phyloP scores from a whole-genome alignment of 306 rosid species.

The Geum urbanum region DNA sequence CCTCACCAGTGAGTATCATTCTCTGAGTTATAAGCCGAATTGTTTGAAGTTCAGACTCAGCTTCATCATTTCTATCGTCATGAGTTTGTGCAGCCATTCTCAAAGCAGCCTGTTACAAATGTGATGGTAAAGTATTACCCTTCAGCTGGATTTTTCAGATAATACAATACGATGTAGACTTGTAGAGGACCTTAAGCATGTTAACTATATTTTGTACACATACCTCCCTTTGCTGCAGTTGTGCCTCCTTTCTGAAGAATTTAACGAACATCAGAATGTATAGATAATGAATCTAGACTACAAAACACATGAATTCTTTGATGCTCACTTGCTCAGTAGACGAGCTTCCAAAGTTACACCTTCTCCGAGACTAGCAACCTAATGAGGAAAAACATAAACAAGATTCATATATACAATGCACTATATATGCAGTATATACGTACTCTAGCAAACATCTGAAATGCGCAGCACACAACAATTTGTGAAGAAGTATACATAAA shows the following conservation, averaged over 20 bases:
- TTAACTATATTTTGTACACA: slow-evolving; percentile 11
- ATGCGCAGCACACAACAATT: not conserved
- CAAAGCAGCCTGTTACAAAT: slow-evolving; percentile 64
- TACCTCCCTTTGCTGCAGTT: slow-evolving; percentile 93
- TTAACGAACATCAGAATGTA: slow-evolving; percentile 37
- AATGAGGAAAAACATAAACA: not conserved
- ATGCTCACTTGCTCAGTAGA: slow-evolving; percentile 74
- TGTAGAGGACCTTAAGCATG: not conserved
- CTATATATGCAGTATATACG: not conserved
- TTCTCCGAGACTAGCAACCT: slow-evolving; percentile 84
- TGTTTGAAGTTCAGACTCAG: slow-evolving; percentile 43
- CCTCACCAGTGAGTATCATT: slow-evolving; percentile 76
- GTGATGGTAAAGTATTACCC: not conserved
- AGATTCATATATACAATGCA: not conserved
- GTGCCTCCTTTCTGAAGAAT: slow-evolving; percentile 85
- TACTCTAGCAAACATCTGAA: not conserved
- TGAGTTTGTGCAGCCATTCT: slow-evolving; percentile 49
- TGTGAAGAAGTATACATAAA: not conserved
- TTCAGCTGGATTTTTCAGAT: not conserved
- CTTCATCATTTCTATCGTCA: slow-evolving; percentile 51
- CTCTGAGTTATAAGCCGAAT: slow-evolving; percentile 59
- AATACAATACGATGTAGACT: not conserved
- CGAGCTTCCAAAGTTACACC: slow-evolving; percentile 88
- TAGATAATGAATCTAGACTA: slow-evolving; percentile 1
- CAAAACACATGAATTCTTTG: slow-evolving; percentile 4